A percentile compares a stretch with the other conserved stretches of the same genome.
These are phyloP conservation scores for Fusarium illudens DNA, from an alignment of 2,329 filamentous ascomycete species.

Conservation along the genomic window DNA sequence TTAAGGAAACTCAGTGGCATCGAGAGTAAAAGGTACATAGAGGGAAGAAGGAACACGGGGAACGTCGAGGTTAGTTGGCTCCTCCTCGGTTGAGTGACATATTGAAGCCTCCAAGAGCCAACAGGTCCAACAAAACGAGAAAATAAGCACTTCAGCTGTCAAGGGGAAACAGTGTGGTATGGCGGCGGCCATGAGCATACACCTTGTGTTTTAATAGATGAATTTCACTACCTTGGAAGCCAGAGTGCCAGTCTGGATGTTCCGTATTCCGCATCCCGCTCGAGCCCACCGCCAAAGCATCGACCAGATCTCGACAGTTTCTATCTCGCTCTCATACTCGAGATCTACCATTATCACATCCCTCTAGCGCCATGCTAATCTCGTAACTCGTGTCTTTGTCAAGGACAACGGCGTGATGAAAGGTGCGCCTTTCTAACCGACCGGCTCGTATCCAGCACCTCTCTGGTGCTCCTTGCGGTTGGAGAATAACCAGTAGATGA, in stretches of 20 bases:
- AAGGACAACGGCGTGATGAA: not conserved
- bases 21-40: no score
- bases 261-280: not conserved
- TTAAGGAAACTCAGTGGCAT: no score
- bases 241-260: not conserved
- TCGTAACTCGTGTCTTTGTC: not conserved
- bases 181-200: no score
- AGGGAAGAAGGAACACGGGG: no score
- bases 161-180: no score
- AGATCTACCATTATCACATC: not conserved
- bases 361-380: not conserved
- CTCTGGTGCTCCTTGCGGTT: slow-evolving; percentile 65
- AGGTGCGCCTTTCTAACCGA: not conserved
- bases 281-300: not conserved
- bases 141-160: no score
- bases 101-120: no score
- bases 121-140: no score
- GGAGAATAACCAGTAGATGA: slow-evolving; percentile 72
- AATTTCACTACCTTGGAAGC: not conserved
- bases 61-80: no score
- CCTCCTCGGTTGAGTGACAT: no score
- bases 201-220: not conserved
- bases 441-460: slow-evolving; percentile 62
- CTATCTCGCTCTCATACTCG: not conserved
- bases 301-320: not conserved